Base-by-base conservation (phyloP, 495 filamentous ascomycete genomes). In the Tuber melanosporum region DNA sequence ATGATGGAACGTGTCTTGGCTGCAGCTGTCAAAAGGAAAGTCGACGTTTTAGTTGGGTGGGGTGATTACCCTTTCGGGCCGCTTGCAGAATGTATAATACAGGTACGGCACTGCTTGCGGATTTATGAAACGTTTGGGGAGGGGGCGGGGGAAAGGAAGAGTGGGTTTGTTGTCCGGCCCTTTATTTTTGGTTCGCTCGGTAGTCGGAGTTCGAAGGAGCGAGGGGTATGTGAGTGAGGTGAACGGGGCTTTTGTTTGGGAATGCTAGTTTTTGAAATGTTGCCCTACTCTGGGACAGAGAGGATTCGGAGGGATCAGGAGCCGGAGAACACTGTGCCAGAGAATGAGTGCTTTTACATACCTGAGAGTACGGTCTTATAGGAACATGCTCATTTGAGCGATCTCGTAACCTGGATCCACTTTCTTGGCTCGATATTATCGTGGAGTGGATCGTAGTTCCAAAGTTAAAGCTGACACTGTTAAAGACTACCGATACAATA, bases 21-120 rank as follows among this genome's bases (percentile, higher is more conserved):
- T 66, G 57, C 57, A 66, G 57, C 57, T 66, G 57, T 66, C 57
- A 66, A 66, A 62, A 62, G 12, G 52, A 62, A 62, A 66, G 36
- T 12, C 10, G 12, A 66, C 32, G 26, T 36, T 66, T 36, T 36
- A 36, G 57, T 36, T 66, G 12, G 52, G 52, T 62, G 52, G 26
- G 26, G 52, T 26, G 57, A 66, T 66, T 66, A 36, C 57, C 57
- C 26, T 3, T 36, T 66, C 26, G 32, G 26, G 26, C 14, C 4
- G 26, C 57, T 1, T 36, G 57, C 57, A 66, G 57, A 66, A 32
- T 19, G 15, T 52, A 52, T 17, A 36, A 66, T 66, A 66, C 26
- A 32, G 57, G 57, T 36, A 66, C 57, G 57, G 57, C 26, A 66
- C 26, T 36, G 17, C 26, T 66, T 66, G 57, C 57, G 57, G 32